Conservation (phyloP, 176 grass and related monocot genomes). For the Eleusine indica region DNA sequence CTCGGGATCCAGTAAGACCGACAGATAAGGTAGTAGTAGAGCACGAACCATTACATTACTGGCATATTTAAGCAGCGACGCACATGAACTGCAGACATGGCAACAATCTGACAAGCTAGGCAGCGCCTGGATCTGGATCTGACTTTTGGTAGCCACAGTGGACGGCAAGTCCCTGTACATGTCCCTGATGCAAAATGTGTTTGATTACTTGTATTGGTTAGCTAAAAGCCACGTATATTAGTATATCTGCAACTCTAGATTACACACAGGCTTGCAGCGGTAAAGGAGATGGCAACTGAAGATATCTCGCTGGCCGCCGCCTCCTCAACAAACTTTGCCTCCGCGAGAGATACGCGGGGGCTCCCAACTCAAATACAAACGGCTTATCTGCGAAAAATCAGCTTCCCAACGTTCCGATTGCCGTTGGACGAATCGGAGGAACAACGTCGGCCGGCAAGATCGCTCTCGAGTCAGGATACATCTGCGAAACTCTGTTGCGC, state of each 20-base stretch:
- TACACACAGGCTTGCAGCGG: neutral
- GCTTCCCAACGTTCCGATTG: neutral
- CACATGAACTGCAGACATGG: conserved; percentile 15
- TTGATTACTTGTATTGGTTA: neutral
- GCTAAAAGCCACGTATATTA: neutral
- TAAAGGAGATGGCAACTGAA: neutral
- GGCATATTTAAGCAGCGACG: conserved; percentile 14
- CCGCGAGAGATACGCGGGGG: neutral
- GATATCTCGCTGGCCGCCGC: neutral
- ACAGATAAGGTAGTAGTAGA: neutral
- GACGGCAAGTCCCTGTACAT: neutral
- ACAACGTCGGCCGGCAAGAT: neutral
- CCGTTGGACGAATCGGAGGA: neutral
- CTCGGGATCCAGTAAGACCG: neutral
- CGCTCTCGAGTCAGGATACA: neutral
- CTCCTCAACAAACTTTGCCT: neutral
- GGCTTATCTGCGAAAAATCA: neutral
- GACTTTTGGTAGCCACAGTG: neutral
- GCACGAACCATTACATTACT: neutral
- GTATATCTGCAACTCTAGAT: neutral
- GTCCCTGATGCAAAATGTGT: neutral
- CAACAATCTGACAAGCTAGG: neutral
- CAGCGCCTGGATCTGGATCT: conserved; percentile 25
- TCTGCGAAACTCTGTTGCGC: neutral
- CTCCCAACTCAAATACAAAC: neutral